Percentiles rank a stretch among this genome's conserved stretches.
phyloP scores from a whole-genome alignment of 495 filamentous ascomycete species.

The Penicillium desertorum region DNA sequence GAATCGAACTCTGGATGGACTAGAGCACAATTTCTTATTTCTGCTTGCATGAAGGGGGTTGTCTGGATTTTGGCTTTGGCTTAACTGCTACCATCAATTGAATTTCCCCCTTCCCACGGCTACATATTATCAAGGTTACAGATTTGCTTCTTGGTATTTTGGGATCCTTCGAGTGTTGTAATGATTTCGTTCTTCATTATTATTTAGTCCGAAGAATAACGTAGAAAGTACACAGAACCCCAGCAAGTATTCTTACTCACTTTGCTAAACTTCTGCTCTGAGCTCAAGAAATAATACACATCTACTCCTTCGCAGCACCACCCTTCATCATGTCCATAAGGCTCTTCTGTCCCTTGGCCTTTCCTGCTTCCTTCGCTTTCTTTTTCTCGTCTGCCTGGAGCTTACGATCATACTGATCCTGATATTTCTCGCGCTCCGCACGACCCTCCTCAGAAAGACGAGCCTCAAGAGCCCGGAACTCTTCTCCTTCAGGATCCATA shows the following conservation, averaged over 20 bases:
- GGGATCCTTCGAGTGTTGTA: neutral
- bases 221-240: neutral
- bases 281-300: conserved; percentile 1
- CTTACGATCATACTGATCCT: conserved; percentile 74
- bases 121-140: neutral
- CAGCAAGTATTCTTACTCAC: neutral
- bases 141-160: neutral
- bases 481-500: conserved; percentile 66
- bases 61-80: conserved; percentile 20
- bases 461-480: conserved; percentile 64
- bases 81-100: conserved; percentile 34
- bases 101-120: conserved; percentile 11
- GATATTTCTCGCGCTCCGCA: conserved; percentile 68
- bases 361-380: conserved; percentile 34
- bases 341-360: conserved; percentile 44
- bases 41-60: conserved; percentile 24
- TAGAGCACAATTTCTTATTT: conserved; percentile 12
- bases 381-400: conserved; percentile 58
- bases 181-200: neutral
- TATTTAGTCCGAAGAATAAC: neutral
- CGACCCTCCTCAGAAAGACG: conserved; percentile 65
- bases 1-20: conserved; percentile 9
- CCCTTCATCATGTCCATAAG: conserved; percentile 44
- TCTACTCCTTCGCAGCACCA: conserved; percentile 12
- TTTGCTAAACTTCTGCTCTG: neutral